Conservation (phyloP, 1,284 basidiomycete genomes). For the Rhizoctonia solani region DNA sequence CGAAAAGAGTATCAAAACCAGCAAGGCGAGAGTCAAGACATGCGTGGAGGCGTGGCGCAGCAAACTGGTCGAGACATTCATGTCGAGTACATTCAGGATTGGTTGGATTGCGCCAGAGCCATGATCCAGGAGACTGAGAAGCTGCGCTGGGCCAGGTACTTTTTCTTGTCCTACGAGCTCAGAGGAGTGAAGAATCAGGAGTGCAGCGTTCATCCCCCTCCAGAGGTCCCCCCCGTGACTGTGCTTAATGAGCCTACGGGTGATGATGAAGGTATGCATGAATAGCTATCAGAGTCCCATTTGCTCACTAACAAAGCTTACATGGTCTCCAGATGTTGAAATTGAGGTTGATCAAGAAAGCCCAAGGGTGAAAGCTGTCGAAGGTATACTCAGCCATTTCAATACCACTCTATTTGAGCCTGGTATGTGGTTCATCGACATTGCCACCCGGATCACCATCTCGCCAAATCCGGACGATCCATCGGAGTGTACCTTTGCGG, state of each 20-base stretch:
- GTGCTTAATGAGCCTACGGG: background rate
- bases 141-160: constrained; percentile 17
- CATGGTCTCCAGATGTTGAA: too few relatives aligned
- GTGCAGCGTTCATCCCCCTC: constrained; percentile 11
- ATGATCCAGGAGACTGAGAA: background rate
- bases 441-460: constrained; percentile 2
- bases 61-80: constrained; percentile 5
- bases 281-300: background rate
- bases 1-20: too few relatives aligned
- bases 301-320: too few relatives aligned
- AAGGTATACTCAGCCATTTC: background rate
- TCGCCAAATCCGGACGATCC: background rate
- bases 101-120: background rate
- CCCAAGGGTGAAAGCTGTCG: background rate
- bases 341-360: background rate
- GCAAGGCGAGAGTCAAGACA: background rate
- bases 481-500: background rate
- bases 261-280: background rate
- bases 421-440: background rate
- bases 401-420: background rate
- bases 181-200: constrained; percentile 4
- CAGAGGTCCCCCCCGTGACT: background rate
- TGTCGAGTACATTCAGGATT: background rate
- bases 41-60: background rate
- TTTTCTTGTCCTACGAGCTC: constrained; percentile 16